Conservation (phyloP, 306 rosid species). For the Cicer bijugum region DNA sequence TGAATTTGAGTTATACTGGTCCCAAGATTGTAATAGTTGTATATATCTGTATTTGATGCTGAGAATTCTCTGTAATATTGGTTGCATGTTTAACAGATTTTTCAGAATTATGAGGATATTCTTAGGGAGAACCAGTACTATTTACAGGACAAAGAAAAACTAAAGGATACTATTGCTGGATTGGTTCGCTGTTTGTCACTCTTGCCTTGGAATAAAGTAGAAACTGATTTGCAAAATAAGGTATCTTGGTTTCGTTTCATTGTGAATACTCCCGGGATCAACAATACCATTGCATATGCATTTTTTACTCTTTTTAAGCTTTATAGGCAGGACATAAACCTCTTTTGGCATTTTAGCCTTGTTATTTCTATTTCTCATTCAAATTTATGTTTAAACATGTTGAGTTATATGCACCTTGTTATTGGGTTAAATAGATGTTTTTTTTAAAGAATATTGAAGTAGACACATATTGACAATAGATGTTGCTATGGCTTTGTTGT, state of each 20-base stretch:
- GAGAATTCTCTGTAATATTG: conserved; percentile 28
- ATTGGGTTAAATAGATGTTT: no score
- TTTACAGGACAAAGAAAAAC: conserved; percentile 75
- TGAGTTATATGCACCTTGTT: background rate
- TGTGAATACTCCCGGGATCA: conserved; percentile 16
- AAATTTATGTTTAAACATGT: conserved; percentile 15
- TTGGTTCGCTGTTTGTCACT: conserved; percentile 77
- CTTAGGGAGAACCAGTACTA: conserved; percentile 67
- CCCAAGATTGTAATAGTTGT: conserved; percentile 20
- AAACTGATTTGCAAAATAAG: conserved; percentile 58
- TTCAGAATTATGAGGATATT: conserved; percentile 77
- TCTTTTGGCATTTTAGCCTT: conserved; percentile 29
- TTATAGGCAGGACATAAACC: conserved; percentile 13
- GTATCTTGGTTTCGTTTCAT: conserved; percentile 49
- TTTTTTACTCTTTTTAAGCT: background rate
- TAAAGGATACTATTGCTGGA: conserved; percentile 71
- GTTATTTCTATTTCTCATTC: conserved; percentile 26
- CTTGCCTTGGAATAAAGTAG: conserved; percentile 72
- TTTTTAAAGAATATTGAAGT: no score
- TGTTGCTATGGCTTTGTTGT: no score
- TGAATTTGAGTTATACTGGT: conserved; percentile 20
- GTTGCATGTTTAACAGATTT: conserved; percentile 64
- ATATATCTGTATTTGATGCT: conserved; percentile 21
- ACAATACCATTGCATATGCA: conserved; percentile 5
- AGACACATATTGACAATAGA: no score